Evolutionary conservation across 805 yeast genomes (phyloP).

Genomic region (Jamesozyma jinghongensis): DNA sequence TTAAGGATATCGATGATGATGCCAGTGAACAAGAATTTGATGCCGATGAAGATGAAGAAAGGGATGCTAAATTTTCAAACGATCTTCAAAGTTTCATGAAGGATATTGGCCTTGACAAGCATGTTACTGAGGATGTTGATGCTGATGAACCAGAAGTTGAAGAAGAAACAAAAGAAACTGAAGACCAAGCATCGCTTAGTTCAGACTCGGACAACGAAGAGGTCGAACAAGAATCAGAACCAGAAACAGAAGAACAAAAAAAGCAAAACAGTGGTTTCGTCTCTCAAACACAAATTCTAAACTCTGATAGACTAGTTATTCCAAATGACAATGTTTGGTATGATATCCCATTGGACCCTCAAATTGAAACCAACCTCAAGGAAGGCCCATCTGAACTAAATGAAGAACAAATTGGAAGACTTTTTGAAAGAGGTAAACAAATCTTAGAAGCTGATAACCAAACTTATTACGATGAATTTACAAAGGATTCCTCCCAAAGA

Average conservation of each 20-base stretch:
- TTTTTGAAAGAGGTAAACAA: slow-evolving; percentile 57
- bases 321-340: slow-evolving; percentile 73
- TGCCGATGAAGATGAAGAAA: slow-evolving; percentile 26
- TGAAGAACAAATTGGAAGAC: slow-evolving; percentile 48
- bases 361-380: slow-evolving; percentile 14
- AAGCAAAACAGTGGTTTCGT: slow-evolving; percentile 26
- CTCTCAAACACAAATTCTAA: slow-evolving; percentile 35
- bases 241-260: slow-evolving; percentile 16
- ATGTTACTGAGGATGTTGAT: slow-evolving; percentile 29
- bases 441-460: slow-evolving; percentile 64
- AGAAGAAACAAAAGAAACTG: slow-evolving; percentile 12
- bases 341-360: slow-evolving; percentile 39
- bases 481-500: slow-evolving; percentile 68
- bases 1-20: slow-evolving; percentile 49
- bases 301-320: slow-evolving; percentile 46
- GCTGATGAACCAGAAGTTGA: slow-evolving; percentile 23
- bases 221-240: slow-evolving; percentile 24
- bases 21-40: slow-evolving; percentile 35
- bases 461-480: slow-evolving; percentile 60
- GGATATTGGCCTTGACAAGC: slow-evolving; percentile 50
- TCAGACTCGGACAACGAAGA: slow-evolving; percentile 21
- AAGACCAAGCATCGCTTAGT: slow-evolving; percentile 11
- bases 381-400: slow-evolving; percentile 24
- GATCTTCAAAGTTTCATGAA: slow-evolving; percentile 59
- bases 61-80: slow-evolving; percentile 35